Evolutionary conservation across 371 early-diverging fungal species (phyloP), one percentile per base, ranked within the genome.

Genomic region (Conidiobolus incongruus): DNA sequence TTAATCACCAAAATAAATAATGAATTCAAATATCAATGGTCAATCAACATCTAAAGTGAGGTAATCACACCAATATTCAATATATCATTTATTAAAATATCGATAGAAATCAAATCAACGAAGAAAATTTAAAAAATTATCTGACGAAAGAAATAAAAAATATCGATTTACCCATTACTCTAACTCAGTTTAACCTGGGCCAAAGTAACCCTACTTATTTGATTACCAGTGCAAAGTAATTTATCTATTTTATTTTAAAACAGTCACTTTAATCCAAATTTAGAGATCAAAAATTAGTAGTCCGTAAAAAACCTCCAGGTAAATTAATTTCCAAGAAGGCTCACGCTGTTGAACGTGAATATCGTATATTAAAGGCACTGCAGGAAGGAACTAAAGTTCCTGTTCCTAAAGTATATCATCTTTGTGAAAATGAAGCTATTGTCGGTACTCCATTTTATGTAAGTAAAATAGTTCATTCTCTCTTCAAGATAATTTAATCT

Each of bases 271-370:
- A n/a, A n/a, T n/a, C n/a, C n/a, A n/a, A n/a, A n/a, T n/a, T n/a
- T n/a, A n/a, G n/a, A n/a, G n/a, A n/a, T n/a, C 33, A 26, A 40
- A 40, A 24, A n/a, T 84, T 70, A 59, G 88, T 88, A 17, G 60
- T 92, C 35, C 78, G 93, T 44, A 88, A 88, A 62, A 89, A 89
- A 57, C 93, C 93, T 1, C 78, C 85, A 22, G 93, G 93, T 29
- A 46, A 67, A 6, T 61, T 92, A 19, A 44, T 92, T 17, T 81
- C 85, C 21, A 68, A 65, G 19, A 87, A 83, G 0, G 89, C 89
- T 0, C 87, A 86, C 52, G 82, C 82, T n/a, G 74, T 92, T 43
- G 93, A 92, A 52, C 65, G 93, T 38, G 93, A 92, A 57, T 88
- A 67, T 58, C 63, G 72, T 26, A 66, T 89, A 21, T 60, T 92